Conservation (phyloP, 345 rosid species). For the Mangifera indica region DNA sequence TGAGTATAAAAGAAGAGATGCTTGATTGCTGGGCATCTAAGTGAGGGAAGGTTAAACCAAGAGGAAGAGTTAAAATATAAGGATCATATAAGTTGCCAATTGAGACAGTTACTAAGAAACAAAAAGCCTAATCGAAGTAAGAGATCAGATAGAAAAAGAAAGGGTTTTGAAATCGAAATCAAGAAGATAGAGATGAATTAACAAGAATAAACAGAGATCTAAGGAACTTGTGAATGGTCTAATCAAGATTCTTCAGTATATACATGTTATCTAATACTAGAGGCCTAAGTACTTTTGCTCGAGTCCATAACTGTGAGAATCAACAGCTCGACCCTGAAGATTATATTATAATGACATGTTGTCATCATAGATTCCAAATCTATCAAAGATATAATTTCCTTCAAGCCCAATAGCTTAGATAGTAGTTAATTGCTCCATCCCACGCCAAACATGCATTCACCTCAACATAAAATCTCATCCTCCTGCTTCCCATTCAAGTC, state of each 20-base stretch:
- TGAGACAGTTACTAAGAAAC: conserved; percentile 18
- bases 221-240: conserved; percentile 19
- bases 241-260: conserved; percentile 34
- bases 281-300: conserved; percentile 20
- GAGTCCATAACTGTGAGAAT: conserved; percentile 18
- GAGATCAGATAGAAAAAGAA: conserved; percentile 19
- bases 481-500: conserved; percentile 20
- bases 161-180: conserved; percentile 13
- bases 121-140: conserved; percentile 18
- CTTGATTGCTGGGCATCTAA: conserved; percentile 29
- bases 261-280: conserved; percentile 29
- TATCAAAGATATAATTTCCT: conserved; percentile 12
- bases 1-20: conserved; percentile 24
- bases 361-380: neutral
- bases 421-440: conserved; percentile 15
- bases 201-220: conserved; percentile 26
- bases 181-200: neutral
- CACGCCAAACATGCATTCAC: conserved; percentile 16
- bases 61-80: conserved; percentile 3
- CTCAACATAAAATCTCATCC: conserved; percentile 4
- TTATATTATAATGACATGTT: conserved; percentile 12
- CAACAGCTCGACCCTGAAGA: conserved; percentile 17
- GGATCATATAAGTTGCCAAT: conserved; percentile 19
- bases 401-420: conserved; percentile 9
- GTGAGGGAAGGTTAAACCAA: conserved; percentile 13